Base-by-base conservation (phyloP, 169 alveolate genomes). In the Plasmodium ovale region DNA sequence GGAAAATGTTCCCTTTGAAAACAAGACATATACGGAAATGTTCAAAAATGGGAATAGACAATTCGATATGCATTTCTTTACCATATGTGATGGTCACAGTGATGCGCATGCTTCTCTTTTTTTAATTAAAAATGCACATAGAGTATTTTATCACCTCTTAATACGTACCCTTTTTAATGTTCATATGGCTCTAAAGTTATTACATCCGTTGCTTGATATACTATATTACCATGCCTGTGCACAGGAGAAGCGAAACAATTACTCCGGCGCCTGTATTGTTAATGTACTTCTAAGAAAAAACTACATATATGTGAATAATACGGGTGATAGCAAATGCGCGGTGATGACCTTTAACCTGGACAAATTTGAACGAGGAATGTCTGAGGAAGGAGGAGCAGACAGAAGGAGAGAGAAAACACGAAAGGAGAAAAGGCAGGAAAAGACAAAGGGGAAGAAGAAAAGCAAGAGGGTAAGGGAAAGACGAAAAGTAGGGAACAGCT, bases 1-100 rank as follows among this genome's bases (percentile, higher is more conserved):
- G 19, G 68, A 54, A 29, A 16, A 31, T 19, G 27, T 6, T 33
- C 21, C n/a, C 1, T 21, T 16, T 9, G 64, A 29, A 21, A n/a
- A 64, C n/a, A n/a, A 9, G 29, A 5, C 4, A 16, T 16, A 51
- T 7, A 51, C 7, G 27, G 27, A 72, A 27, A 27, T n/a, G n/a
- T 6, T 9, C n/a, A 1, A 64, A 14, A 25, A 51, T 42, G 0
- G 25, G 27, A 14, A 16, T 29, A 23, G 27, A 4, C 44, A 73
- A 14, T 73, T 21, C 2, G 90, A 82, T 62, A 82, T 82, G 84
- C 90, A 82, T 56, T 68, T 82, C 33, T 82, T 82, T 31, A 82
- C 79, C 23, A 82, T 82, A 67, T 82, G 90, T 35, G 90, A 82
- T 58, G 90, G 90, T 23, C 90, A 82, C 53, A 51, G 85, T n/a